Base-by-base conservation (phyloP, 805 yeast species). In the Nakazawaea sp. region DNA sequence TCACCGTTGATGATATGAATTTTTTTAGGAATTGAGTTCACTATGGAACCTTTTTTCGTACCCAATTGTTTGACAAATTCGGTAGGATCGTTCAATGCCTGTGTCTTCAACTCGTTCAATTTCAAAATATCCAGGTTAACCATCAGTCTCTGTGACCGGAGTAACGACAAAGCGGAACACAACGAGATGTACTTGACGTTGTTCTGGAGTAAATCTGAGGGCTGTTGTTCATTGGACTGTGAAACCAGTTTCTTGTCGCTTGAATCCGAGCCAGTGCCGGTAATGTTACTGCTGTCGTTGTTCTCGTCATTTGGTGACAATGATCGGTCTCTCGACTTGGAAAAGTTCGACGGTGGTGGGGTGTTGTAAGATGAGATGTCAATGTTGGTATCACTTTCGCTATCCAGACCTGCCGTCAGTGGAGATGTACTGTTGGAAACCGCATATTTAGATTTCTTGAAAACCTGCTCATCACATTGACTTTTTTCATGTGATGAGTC, bases 111-210 rank as follows among this genome's bases (percentile, higher is more conserved):
- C 11, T 39, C 24, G 18, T 27, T 27, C 28, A 46, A 36, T 12
- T 35, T 34, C 12, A 27, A 16, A 12, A 46, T 43, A 32, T 46
- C 46, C 11, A 25, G 34, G 15, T 27, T 25, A 11, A 40, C 37
- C 28, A 26, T 33, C 15, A 29, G 32, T 21, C 41, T 17, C 36
- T 46, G 50, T 8, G 35, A 18, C 29, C 43, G 40, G 12, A 46
- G 42, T 27, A 45, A 7, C 5, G 44, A 25, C 17, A 43, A 23
- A 3, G 43, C 40, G 10, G 50, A 43, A 19, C 45, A 38, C 5
- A 46, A 35, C n/a, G 50, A 32, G 5, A 43, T 36, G 20, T 43
- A 46, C 17, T 43, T 44, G 4, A 41, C 43, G 34, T 44, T 38
- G 12, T 40, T 30, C 26, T 42, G 45, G 17, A 46, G 34, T 24